Evolutionary conservation across 108 stramenopile genomes (phyloP).

Genomic region (Cylindrotheca closterium): DNA sequence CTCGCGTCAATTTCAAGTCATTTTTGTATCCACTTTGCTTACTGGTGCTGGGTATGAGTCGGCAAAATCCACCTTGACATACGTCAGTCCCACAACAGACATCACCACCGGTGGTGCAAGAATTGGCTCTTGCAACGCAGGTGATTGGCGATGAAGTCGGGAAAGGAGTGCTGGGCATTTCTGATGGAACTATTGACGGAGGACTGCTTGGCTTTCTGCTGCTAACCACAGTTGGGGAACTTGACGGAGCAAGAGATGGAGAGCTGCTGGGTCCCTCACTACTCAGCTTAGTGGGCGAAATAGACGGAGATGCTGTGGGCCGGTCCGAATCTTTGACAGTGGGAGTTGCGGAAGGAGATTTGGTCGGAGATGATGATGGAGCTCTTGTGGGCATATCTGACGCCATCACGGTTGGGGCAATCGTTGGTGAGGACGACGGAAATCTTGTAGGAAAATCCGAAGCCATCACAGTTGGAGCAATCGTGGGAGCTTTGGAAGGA

Average conservation of each 20-base stretch:
- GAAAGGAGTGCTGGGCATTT: too few species aligned
- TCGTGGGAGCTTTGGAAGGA: background rate
- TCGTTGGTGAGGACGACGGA: background rate
- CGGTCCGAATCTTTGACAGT: background rate
- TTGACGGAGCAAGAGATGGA: too few species aligned
- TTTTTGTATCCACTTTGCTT: too few species aligned
- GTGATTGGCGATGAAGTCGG: too few species aligned
- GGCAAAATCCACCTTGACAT: background rate
- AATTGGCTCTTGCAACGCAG: background rate
- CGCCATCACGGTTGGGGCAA: background rate
- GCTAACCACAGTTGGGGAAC: too few species aligned
- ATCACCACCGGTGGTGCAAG: background rate
- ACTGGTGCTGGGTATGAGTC: background rate
- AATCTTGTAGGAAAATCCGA: background rate
- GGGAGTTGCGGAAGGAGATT: background rate
- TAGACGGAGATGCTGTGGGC: too few species aligned
- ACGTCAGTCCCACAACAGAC: background rate
- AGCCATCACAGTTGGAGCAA: background rate
- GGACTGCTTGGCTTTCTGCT: too few species aligned
- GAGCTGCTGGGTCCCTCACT: too few species aligned
- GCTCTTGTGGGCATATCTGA: background rate
- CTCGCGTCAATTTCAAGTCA: too few species aligned
- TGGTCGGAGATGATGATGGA: background rate
- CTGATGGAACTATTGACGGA: too few species aligned
- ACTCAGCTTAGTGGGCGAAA: too few species aligned